Evolutionary conservation across 768 basidiomycete genomes (phyloP), one percentile per base, ranked within the genome.

Genomic region (Mycena albidolilacea): DNA sequence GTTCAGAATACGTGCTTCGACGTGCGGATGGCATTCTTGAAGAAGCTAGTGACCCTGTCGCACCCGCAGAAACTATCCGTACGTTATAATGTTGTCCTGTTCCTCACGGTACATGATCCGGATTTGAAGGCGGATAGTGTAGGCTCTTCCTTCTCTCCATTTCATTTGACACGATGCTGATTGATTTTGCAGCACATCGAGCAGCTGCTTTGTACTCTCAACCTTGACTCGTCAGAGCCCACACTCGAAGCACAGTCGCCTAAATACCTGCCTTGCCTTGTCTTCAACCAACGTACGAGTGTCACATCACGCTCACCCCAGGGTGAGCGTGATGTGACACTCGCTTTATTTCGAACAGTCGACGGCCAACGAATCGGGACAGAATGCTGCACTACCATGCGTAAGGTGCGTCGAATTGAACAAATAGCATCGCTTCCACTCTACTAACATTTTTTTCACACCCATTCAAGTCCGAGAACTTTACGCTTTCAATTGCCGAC

Each of bases 91-190:
- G 85, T 94, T 57, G 89, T 98, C 69, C 93, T 94, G 7, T 96
- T 98, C 84, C 83, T 99, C 57, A 92, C 94, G 0, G 93, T 97
- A 0, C 92, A 95, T 76, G 98, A 99, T 81, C 97, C 97, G 0
- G 97, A 98, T 23, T 23, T 23, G 23, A 23, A 23, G 23, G 23
- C 23, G 23, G 23, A 23, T 23, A 23, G 23, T 30, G 30, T 30
- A 30, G 30, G 30, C 30, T 30, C 4, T 30, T 30, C 30, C 4
- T 30, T 30, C 30, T 30, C 30, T 30, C 30, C 30, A 30, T 30
- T 30, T 30, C 30, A 2, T 30, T 30, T 30, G 30, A 30, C 30
- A 30, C 30, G 30, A 30, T 30, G 30, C 30, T 30, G 30, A 30
- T 30, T 30, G 30, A 30, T 30, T 30, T 30, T 30, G 30, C 30